Conservation (phyloP, 306 rosid genomes). For the Cicer cuneatum region DNA sequence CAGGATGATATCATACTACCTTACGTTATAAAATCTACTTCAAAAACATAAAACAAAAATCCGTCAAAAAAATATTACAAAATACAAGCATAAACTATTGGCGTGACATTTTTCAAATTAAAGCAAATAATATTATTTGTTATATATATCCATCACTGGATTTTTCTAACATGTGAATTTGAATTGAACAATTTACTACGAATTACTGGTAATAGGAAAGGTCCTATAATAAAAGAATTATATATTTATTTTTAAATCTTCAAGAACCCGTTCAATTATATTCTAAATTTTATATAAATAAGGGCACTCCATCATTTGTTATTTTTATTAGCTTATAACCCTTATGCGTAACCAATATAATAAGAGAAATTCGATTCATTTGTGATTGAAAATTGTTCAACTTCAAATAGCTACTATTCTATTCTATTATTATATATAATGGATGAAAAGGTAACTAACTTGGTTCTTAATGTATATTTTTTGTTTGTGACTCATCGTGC, state of each 20-base stretch:
- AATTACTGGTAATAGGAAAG: background rate
- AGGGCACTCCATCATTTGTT: slow-evolving; percentile 1
- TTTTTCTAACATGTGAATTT: slow-evolving; percentile 59
- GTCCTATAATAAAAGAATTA: background rate
- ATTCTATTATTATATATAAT: slow-evolving; percentile 10
- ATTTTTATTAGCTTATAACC: background rate
- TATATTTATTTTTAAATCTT: slow-evolving; percentile 15
- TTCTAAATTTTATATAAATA: slow-evolving; percentile 1
- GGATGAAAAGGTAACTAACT: slow-evolving; percentile 47
- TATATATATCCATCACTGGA: background rate
- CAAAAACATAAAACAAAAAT: too few relatives aligned
- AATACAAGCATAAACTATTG: slow-evolving; percentile 1
- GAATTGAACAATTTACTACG: slow-evolving; percentile 41
- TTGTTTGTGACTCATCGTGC: too few relatives aligned
- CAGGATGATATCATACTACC: slow-evolving; percentile 7
- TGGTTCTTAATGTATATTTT: background rate
- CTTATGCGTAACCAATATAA: slow-evolving; percentile 6
- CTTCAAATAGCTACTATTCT: background rate
- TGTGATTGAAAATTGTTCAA: slow-evolving; percentile 26
- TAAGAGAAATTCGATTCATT: slow-evolving; percentile 7
- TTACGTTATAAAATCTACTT: background rate
- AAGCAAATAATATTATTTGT: slow-evolving; percentile 22
- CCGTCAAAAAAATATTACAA: too few relatives aligned
- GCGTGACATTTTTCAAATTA: slow-evolving; percentile 39
- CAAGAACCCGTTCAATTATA: slow-evolving; percentile 33